Base-by-base conservation (phyloP, 331 rosid species). In the Acacia pycnantha region DNA sequence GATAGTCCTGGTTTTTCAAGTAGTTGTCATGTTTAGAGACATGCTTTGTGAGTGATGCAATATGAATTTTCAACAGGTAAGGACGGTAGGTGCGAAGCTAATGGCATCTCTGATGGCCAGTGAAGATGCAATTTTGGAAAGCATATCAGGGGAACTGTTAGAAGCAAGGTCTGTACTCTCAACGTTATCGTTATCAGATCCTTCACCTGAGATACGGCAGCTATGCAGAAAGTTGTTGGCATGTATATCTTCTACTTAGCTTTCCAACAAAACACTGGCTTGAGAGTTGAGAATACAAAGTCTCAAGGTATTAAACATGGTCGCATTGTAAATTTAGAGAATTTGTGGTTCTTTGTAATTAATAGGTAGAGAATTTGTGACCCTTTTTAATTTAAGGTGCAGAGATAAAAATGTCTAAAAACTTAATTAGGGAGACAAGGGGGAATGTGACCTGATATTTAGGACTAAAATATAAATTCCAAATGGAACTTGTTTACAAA, bases 61-160 rank as follows among this genome's bases (percentile, higher is more conserved):
- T 24, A 68, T 67, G 80, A 33, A 44, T 79, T 70, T 83, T 82
- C 7, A 85, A 74, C 88, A 95, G 97, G 99, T 92, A 85, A 93
- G 89, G 85, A 78, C 93, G 90, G 98, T 89, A 44, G 91, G 97
- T 18, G 97, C 97, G 41, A 93, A 88, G 91, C 85, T 95, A 73
- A 85, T 95, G 89, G 97, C 95, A 51, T 89, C 97, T 33, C 98
- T 95, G 3, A 88, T 95, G 98, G 97, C 86, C 48, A 90, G 97
- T 77, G 98, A 92, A 68, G 98, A 95, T 85, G 77, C 76, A 82
- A 86, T 93, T 76, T 77, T 95, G 89, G 94, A 82, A 68, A 86
- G 84, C 77, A 90, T 95, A 78, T 90, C 92, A 1, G 91, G 74
- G 51, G 90, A 87, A 77, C 78, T 95, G 61, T 50, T 90, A 29